Evolutionary conservation across 2,329 filamentous ascomycete species (phyloP), one percentile per base, ranked within the genome.

Genomic region (Cladophialophora immunda): DNA sequence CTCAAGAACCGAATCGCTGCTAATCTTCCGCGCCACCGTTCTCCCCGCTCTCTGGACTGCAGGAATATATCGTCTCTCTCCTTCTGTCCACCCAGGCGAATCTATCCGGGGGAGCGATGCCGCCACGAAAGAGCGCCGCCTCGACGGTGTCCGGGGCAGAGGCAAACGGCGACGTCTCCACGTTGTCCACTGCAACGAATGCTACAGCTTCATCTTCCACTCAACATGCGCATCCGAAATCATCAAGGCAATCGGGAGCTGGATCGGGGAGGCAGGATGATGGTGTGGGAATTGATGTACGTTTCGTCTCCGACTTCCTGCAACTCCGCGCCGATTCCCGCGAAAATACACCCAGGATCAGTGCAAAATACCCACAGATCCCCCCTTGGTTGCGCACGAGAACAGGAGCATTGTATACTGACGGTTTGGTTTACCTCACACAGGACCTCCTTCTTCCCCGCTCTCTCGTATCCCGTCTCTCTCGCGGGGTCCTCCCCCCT

Each of bases 361-460:
- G n/a, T 6, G n/a, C n/a, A 50, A 41, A 8, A 19, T 2, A 6
- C 38, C n/a, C 38, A 22, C 8, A 50, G 7, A 17, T 7, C n/a
- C 17, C 9, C 38, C n/a, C n/a, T n/a, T 17, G 38, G 6, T 19
- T 45, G 50, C 13, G 15, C n/a, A n/a, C 4, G 25, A n/a, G 15
- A n/a, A 32, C 13, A 32, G 22, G 7, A 15, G 8, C 50, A 50
- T 27, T 5, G 17, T 22, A 36, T 7, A 60, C 32, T 22, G n/a
- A 52, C 27, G n/a, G 25, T 27, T 1, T 19, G 19, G 32, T 22
- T 57, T 25, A 13, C 4, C 4, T 27, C 25, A 29, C 52, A 58
- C 66, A 87, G 85, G 87, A 90, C 71, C 85, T 88, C 68, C 85
- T 85, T 64, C 83, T 90, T 47, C 88, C 88, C 19, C 87, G 87